Conservation (phyloP, 306 rosid species). For the Morella rubra region DNA sequence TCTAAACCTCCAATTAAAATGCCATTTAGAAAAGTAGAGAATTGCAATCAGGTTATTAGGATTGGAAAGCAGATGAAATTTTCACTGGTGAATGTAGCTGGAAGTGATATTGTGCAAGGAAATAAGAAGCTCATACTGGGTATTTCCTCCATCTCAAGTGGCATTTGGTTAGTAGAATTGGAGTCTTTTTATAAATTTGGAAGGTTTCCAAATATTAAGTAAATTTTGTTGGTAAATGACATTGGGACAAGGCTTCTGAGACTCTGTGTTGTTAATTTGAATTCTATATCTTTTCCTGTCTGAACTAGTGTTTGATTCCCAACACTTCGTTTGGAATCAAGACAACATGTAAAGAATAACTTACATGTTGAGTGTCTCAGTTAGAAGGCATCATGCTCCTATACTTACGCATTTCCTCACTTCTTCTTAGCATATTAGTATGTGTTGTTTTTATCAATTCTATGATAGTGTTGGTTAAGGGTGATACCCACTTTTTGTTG, state of each 20-base stretch:
- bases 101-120: constrained; percentile 96
- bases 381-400: neutral
- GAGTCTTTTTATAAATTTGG: neutral
- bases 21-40: constrained; percentile 97
- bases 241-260: neutral
- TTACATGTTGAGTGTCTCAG: neutral
- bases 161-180: neutral
- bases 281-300: neutral
- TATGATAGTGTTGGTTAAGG: neutral
- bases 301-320: neutral
- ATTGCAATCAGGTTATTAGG: constrained; percentile 87
- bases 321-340: neutral
- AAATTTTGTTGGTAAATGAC: neutral
- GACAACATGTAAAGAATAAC: neutral
- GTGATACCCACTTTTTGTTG: too few relatives aligned
- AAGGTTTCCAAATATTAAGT: neutral
- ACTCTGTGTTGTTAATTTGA: neutral
- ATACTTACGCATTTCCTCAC: neutral
- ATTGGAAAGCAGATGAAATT: constrained; percentile 69
- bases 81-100: constrained; percentile 87
- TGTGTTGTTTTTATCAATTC: neutral
- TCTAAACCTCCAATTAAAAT: constrained; percentile 92
- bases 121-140: constrained; percentile 96
- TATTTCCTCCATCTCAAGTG: constrained; percentile 36
- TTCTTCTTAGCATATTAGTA: neutral